Conservation (phyloP, 176 grass and related monocot species). For the Alloteropsis semialata region DNA sequence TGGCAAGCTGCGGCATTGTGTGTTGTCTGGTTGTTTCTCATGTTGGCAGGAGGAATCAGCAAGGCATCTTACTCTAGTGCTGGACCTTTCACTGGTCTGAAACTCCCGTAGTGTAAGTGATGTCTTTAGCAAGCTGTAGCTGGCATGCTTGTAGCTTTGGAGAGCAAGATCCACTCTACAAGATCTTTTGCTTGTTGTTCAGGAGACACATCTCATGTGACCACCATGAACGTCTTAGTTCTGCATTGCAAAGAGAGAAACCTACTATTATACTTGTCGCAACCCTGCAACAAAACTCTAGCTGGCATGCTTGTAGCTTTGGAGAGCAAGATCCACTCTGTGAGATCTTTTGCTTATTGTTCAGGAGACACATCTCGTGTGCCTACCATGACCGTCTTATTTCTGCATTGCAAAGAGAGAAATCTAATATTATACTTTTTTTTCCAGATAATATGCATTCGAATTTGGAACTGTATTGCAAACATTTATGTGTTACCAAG, state of each 20-base stretch:
- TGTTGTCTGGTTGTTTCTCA: slow-evolving; percentile 6
- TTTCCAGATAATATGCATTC: not conserved
- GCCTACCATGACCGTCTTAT: not conserved
- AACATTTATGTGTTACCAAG: not conserved
- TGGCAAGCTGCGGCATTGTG: not conserved
- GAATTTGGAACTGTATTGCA: not conserved
- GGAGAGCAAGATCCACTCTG: not conserved
- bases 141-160: not conserved
- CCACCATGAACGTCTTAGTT: not conserved
- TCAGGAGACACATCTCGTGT: not conserved
- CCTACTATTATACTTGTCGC: not conserved
- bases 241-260: not conserved
- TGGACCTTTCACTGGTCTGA: not conserved
- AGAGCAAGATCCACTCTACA: not conserved
- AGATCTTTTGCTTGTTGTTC: not conserved
- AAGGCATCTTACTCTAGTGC: not conserved
- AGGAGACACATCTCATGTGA: not conserved
- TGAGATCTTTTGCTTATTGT: not conserved
- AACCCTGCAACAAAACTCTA: no score
- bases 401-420: not conserved
- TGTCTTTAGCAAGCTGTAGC: not conserved
- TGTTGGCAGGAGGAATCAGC: slow-evolving; percentile 28
- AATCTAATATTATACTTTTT: no score
- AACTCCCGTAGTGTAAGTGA: not conserved
- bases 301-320: not conserved